Evolutionary conservation across 2,329 filamentous ascomycete genomes (phyloP).

Genomic region (Fusarium succisae): DNA sequence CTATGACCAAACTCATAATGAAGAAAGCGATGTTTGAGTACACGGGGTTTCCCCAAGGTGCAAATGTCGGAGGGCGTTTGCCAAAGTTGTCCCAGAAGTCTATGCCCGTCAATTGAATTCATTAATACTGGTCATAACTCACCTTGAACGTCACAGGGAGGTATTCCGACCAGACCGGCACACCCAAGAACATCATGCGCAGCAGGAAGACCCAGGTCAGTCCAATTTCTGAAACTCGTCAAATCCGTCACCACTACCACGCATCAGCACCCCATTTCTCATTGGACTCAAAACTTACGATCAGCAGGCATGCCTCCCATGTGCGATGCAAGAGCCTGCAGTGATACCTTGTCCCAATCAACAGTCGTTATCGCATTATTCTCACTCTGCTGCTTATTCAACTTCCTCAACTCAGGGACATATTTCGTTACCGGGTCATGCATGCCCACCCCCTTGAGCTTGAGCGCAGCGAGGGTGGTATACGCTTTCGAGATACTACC

Average conservation of each 20-base stretch:
- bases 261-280: neutral
- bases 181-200: neutral
- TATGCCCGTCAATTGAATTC: too few relatives aligned
- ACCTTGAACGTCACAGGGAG: neutral
- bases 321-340: neutral
- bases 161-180: neutral
- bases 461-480: neutral
- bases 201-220: neutral
- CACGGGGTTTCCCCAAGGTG: neutral
- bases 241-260: conserved; percentile 5
- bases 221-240: conserved; percentile 1
- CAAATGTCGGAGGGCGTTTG: neutral
- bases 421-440: conserved; percentile 15
- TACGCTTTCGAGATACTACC: conserved; percentile 9
- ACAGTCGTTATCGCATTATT: neutral
- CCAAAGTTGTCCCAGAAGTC: conserved; percentile 21
- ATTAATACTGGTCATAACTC: neutral
- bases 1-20: neutral
- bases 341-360: neutral
- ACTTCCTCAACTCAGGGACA: neutral
- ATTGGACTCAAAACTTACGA: neutral
- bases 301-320: conserved; percentile 14
- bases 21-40: conserved; percentile 7
- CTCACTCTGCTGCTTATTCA: neutral
- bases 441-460: neutral